Conservation (phyloP, 352 stramenopile species). For the Globisporangium nagaii region DNA sequence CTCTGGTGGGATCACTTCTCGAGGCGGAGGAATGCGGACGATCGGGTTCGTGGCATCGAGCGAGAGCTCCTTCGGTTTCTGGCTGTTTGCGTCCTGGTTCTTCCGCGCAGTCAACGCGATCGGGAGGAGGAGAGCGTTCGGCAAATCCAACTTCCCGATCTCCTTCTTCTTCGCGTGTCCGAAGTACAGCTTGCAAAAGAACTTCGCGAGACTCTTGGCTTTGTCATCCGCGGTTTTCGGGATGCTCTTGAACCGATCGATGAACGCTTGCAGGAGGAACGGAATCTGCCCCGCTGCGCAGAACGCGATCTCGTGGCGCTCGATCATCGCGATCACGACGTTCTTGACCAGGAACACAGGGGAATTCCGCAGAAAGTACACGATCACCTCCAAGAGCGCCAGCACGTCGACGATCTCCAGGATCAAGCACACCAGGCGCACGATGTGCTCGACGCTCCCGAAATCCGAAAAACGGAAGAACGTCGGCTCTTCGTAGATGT, state of each 20-base stretch:
- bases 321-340: slow-evolving; percentile 75
- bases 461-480: slow-evolving; percentile 86
- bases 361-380: slow-evolving; percentile 71
- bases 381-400: slow-evolving; percentile 73
- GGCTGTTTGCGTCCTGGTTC: slow-evolving; percentile 64
- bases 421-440: slow-evolving; percentile 73
- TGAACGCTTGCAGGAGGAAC: slow-evolving; percentile 75
- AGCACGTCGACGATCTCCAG: slow-evolving; percentile 82
- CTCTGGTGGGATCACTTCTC: slow-evolving; percentile 64
- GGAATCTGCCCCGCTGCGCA: slow-evolving; percentile 79
- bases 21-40: slow-evolving; percentile 64
- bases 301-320: slow-evolving; percentile 79
- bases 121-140: slow-evolving; percentile 57
- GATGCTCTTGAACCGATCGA: slow-evolving; percentile 75
- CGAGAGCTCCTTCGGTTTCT: slow-evolving; percentile 71
- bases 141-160: slow-evolving; percentile 71
- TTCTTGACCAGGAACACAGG: slow-evolving; percentile 80
- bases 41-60: slow-evolving; percentile 70
- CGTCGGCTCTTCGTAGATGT: slow-evolving; percentile 74
- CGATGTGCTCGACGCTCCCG: slow-evolving; percentile 75
- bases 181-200: slow-evolving; percentile 85
- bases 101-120: slow-evolving; percentile 78
- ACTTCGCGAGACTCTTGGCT: slow-evolving; percentile 59
- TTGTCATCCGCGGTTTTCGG: slow-evolving; percentile 71
- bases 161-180: slow-evolving; percentile 79